Evolutionary conservation across 352 stramenopile genomes (phyloP).

Genomic region (Elongisporangium undulatum): DNA sequence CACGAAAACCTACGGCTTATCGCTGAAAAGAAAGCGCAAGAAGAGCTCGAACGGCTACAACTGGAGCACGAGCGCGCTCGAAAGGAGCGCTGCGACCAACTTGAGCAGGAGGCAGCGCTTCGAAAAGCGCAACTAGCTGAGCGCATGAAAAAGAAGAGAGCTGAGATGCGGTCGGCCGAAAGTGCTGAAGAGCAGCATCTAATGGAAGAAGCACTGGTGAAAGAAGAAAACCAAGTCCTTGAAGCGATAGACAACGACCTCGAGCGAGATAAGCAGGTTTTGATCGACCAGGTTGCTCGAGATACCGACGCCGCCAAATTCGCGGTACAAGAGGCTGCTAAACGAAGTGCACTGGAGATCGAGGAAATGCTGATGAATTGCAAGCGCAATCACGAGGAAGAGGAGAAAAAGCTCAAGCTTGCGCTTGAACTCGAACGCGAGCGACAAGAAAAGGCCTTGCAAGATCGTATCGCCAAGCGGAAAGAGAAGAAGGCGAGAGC

Average conservation of each 20-base stretch:
- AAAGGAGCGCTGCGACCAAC: constrained; percentile 12
- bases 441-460: constrained; percentile 43
- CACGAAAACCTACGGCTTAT: constrained; percentile 6
- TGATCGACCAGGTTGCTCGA: constrained; percentile 7
- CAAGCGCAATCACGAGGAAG: constrained; percentile 24
- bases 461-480: constrained; percentile 50
- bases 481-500: constrained; percentile 27
- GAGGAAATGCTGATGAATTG: constrained; percentile 16
- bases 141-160: constrained; percentile 25
- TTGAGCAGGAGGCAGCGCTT: constrained; percentile 23
- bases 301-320: constrained; percentile 8
- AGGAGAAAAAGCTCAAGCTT: constrained; percentile 18
- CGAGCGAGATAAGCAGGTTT: constrained; percentile 14
- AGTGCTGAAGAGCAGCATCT: not conserved
- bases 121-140: constrained; percentile 20
- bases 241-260: constrained; percentile 16
- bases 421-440: constrained; percentile 29
- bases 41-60: constrained; percentile 23
- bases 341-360: constrained; percentile 23
- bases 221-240: constrained; percentile 15
- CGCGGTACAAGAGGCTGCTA: constrained; percentile 13
- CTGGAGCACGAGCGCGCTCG: constrained; percentile 18
- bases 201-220: constrained; percentile 1
- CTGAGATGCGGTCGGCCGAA: not conserved
- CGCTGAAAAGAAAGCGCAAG: constrained; percentile 10